Base-by-base conservation (phyloP, 768 basidiomycete genomes). In the Phylloporus rhodoxanthus region DNA sequence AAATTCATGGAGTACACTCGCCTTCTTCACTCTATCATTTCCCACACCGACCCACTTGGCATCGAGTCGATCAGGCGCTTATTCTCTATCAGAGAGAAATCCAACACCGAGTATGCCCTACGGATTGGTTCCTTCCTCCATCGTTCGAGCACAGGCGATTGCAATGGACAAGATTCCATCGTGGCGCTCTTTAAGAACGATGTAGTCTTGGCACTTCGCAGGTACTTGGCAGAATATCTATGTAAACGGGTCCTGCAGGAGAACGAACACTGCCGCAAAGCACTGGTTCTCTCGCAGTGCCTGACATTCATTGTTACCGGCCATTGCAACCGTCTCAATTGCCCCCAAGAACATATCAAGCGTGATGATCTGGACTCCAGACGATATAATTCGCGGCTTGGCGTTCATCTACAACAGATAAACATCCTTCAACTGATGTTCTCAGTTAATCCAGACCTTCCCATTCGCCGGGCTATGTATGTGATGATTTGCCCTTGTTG, bases 401-500 rank as follows among this genome's bases (percentile, higher is more conserved):
- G 71, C 3, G 58, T 78, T 23, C 72, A 78, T 54, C 50, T 83
- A 1, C 72, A 73, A 38, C 77, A 81, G 42, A 73, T 82, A 2
- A 54, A 70, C 41, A 76, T 82, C 14, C 67, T 75, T 34, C 70
- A 77, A 23, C 56, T 51, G 10, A 56, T 57, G 54, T 62, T 57
- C 17, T 64, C 59, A 1, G 57, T 55, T 5, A 26, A 48, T 17
- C 57, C 53, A 6, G 4, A 20, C 2, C 39, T 41, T 13, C 10
- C 10, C 2, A 46, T 10, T 29, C 28, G 38, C 4, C 21, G 23
- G 4, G 9, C 30, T 14, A 15, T 25, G 60, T 62, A 43, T 8
- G 53, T 53, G 15, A 46, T 25, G 17, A 8, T 2, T 1, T 34
- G n/a, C 13, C 32, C 11, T 25, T 30, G 23, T 19, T 20, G 11